Base-by-base conservation (phyloP, 192 early-diverging fungal genomes). In the Coemansia sp. region DNA sequence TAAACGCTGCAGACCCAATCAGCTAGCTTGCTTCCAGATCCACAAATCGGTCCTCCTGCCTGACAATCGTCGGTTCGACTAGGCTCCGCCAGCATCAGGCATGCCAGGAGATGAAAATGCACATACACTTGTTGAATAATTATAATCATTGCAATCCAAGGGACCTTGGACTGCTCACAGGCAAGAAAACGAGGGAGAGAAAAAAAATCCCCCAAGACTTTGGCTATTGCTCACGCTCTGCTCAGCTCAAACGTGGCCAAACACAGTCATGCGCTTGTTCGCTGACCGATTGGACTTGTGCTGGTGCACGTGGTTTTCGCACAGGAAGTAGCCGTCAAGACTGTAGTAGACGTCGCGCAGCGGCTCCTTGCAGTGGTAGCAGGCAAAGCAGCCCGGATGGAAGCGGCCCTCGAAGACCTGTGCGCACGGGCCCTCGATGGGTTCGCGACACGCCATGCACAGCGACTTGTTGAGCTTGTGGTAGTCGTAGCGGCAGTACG, bases 401-500 rank as follows among this genome's bases (percentile, higher is more conserved):
- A 92, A 97, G 58, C 92, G 76, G 38, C 88, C 88, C 80, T 97
- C 94, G 45, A 85, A 79, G 13, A 95, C 91, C 65, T 94, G 91
- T 18, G 92, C 95, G 84, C 95, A 97, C 1, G 92, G 89, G 13
- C 94, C 93, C 76, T 97, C 92, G 54, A 97, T 97, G 11, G 93
- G 93, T 19, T 92, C 76, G 39, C 83, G 80, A 69, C 93, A 97
- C 13, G 77, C 72, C 58, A 84, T 87, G 70, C 95, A 97, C 37
- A 97, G 85, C 21, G 93, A 94, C 59, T 89, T 88, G 71, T 94
- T 94, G 61, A 90, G 77, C 84, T 89, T 86, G 65, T 97, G 94
- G 70, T 94, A 97, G 81, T 95, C 92, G 38, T 90, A 85, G 60
- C 86, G 81, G 76, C 94, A 95, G 74, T 93, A 92, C 56, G 94